Conservation (phyloP, 768 basidiomycete genomes). For the Tricholoma saponaceum region DNA sequence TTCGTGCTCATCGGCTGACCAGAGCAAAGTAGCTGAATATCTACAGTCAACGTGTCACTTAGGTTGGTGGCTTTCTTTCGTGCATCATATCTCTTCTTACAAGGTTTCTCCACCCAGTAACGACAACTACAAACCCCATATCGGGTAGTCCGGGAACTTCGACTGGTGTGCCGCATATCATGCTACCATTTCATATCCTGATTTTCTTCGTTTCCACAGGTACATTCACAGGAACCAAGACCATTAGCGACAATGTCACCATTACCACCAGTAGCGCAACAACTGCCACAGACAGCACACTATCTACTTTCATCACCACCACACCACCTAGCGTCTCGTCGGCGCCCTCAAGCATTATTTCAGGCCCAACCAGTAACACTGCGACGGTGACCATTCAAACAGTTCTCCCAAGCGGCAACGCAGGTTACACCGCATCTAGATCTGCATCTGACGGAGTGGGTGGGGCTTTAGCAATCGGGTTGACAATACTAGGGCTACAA, state of each 20-base stretch:
- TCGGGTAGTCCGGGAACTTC: background rate
- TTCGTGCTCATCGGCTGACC: background rate
- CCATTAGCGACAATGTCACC: background rate
- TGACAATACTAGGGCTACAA: too few relatives aligned
- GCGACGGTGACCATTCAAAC: background rate
- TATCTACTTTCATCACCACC: background rate
- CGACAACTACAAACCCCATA: background rate
- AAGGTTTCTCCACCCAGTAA: background rate
- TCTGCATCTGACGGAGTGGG: too few relatives aligned
- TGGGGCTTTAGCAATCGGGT: too few relatives aligned
- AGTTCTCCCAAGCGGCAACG: background rate
- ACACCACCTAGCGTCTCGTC: background rate
- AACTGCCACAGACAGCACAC: background rate
- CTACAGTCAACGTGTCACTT: background rate
- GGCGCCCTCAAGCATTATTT: background rate
- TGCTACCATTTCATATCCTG: background rate
- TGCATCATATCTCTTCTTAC: background rate
- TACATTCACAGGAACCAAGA: background rate
- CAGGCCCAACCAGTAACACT: background rate
- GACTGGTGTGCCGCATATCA: background rate
- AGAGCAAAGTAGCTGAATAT: background rate
- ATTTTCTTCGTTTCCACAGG: background rate
- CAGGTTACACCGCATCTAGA: background rate
- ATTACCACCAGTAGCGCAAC: background rate
- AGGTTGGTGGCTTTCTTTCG: background rate